phyloP scores from a whole-genome alignment of 73 alveolate species.

The Tetrahymena malaccensis region DNA sequence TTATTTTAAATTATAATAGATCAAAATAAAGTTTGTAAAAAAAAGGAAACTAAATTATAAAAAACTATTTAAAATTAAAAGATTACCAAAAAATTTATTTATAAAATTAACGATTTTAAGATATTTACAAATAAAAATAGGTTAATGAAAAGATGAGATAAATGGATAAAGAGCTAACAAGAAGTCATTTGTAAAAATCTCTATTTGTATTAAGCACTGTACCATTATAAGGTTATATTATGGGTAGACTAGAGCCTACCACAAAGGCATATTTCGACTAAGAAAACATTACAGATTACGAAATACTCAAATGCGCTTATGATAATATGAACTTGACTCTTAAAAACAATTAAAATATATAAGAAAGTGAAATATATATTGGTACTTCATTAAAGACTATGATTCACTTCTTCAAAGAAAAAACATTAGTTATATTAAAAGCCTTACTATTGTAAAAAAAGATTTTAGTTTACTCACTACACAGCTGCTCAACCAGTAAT shows the following conservation, averaged over 20 bases:
- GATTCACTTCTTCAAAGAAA: slow-evolving; percentile 25
- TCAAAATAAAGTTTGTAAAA: too few species aligned
- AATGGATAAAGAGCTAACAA: slow-evolving; percentile 21
- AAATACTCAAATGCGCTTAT: slow-evolving; percentile 19
- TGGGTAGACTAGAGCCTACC: slow-evolving; percentile 35
- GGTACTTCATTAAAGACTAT: slow-evolving; percentile 8
- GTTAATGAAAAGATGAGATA: slow-evolving; percentile 18
- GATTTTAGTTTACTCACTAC: slow-evolving; percentile 8
- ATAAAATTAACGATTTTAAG: not conserved
- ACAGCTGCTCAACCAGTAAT: slow-evolving; percentile 14
- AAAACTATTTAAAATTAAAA: not conserved
- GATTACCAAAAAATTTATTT: not conserved
- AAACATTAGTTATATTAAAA: slow-evolving; percentile 8
- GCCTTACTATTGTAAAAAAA: slow-evolving; percentile 6
- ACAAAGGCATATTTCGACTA: slow-evolving; percentile 23
- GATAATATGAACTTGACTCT: slow-evolving; percentile 13
- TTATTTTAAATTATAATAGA: too few species aligned
- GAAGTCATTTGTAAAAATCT: slow-evolving; percentile 33
- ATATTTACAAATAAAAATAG: not conserved
- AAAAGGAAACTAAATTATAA: too few species aligned
- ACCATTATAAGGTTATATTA: slow-evolving; percentile 28
- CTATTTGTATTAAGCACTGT: slow-evolving; percentile 1
- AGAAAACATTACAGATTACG: slow-evolving; percentile 15
- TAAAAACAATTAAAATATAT: not conserved
- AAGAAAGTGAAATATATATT: slow-evolving; percentile 11